A percentile compares a stretch with the other conserved stretches of the same genome.
These are phyloP conservation scores for Scalesia atractyloides DNA, from an alignment of 129 eudicot genomes.

Conservation along the genomic window DNA sequence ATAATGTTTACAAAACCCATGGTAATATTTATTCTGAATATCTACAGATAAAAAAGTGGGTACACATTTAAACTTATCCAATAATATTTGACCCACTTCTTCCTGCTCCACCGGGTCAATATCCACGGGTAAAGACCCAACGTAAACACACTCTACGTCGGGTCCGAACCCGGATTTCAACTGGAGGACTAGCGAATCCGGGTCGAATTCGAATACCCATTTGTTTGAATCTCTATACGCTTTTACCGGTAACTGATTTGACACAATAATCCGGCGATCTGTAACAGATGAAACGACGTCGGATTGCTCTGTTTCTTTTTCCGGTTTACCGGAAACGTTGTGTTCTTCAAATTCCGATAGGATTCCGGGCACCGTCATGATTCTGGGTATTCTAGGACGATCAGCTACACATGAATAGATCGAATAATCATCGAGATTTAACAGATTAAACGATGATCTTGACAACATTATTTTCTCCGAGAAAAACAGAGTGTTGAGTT, in stretches of 20 bases:
- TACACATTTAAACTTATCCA: slow-evolving; percentile 71
- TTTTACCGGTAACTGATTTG: slow-evolving; percentile 76
- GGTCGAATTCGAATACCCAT: slow-evolving; percentile 77
- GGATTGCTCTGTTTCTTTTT: slow-evolving; percentile 25
- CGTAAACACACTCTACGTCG: slow-evolving; percentile 57
- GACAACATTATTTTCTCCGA: slow-evolving; percentile 59
- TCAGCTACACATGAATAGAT: slow-evolving; percentile 54
- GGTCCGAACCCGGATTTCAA: slow-evolving; percentile 72
- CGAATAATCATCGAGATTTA: slow-evolving; percentile 68
- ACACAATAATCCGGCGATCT: slow-evolving; percentile 60
- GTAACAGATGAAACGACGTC: slow-evolving; percentile 36
- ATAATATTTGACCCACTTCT: slow-evolving; percentile 58
- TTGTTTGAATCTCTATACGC: slow-evolving; percentile 33
- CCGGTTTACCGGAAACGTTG: background rate
- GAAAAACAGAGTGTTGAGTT: no score
- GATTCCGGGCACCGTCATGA: slow-evolving; percentile 64
- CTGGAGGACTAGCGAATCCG: slow-evolving; percentile 71
- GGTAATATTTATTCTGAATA: slow-evolving; percentile 59
- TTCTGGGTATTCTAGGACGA: slow-evolving; percentile 58
- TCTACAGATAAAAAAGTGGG: slow-evolving; percentile 74
- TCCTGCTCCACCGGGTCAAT: slow-evolving; percentile 71
- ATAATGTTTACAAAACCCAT: slow-evolving; percentile 94
- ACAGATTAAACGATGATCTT: slow-evolving; percentile 71
- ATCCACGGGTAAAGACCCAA: slow-evolving; percentile 65
- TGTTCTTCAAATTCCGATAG: slow-evolving; percentile 45